Evolutionary conservation across 257 asterid species (phyloP).

Genomic region (Galeopsis tetrahit): DNA sequence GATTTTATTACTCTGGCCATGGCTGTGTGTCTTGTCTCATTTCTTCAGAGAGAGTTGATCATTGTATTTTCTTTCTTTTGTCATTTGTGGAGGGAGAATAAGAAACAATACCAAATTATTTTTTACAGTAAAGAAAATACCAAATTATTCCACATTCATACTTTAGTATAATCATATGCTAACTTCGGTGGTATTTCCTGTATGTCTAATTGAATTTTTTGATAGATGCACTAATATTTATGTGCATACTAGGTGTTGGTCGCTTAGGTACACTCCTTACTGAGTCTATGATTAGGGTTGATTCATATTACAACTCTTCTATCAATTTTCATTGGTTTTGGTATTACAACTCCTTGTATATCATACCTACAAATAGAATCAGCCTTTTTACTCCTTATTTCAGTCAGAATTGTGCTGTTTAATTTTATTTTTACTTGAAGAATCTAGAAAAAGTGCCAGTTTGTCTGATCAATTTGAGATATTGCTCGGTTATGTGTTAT

Average conservation of each 20-base stretch:
- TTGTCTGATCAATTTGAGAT: constrained; percentile 12
- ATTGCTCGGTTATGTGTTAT: constrained; percentile 5
- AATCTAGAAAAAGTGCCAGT: constrained; percentile 17
- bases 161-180: constrained; percentile 14
- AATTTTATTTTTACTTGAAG: constrained; percentile 4
- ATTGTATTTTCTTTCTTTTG: constrained; percentile 23
- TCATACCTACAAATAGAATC: not conserved
- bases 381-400: not conserved
- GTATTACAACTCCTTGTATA: constrained; percentile 10
- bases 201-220: not conserved
- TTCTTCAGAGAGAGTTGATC: not conserved
- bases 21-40: not conserved
- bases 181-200: not conserved
- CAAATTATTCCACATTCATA: not conserved
- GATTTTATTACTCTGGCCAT: constrained; percentile 1
- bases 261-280: constrained; percentile 4
- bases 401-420: not conserved
- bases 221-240: constrained; percentile 12
- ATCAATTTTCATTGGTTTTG: constrained; percentile 25
- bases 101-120: not conserved
- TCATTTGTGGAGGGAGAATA: constrained; percentile 11
- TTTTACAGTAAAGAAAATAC: not conserved
- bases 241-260: not conserved
- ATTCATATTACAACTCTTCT: not conserved
- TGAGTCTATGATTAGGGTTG: not conserved